Base-by-base conservation (phyloP, 2,329 filamentous ascomycete species). In the Allantophomopsis cytisporea region DNA sequence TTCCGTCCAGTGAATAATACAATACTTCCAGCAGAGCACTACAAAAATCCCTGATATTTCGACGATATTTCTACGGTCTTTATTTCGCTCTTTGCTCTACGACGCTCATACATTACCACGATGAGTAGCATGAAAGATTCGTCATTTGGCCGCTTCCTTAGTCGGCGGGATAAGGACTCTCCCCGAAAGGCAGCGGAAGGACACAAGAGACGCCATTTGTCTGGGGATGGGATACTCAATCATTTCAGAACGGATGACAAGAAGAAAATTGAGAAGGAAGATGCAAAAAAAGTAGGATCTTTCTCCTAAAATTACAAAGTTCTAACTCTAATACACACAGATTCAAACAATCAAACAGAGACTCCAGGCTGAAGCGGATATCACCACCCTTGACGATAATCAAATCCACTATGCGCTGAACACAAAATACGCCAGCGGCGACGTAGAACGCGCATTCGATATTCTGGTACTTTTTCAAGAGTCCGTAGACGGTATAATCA, bases 381-480 rank as follows among this genome's bases (percentile, higher is more conserved):
- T 76, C 43, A 61, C 65, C 5, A 63, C 59, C 10, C 58, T 80
- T 63, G 58, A 71, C 64, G 63, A 77, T 43, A 62, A 70, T 35
- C 83, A 93, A 39, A 66, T 73, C 32, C 61, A 65, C 41, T 76
- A 79, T 60, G 73, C 73, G 2, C 59, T 83, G 17, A 60, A 68
- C 36, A 76, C 75, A 13, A 66, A 70, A 31, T 79, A 78, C 53
- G 74, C 80, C 23, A 68, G 75, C 18, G 78, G 82, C 38, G 77
- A 94, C 54, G 60, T 75, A 15, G 77, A 85, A 37, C 80, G 77
- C 52, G 82, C 88, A 3, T 76, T 83, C 50, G 76, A 86, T 39
- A 67, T 95, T 43, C 68, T 95, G 37, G 62, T 82, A 33, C 65
- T 95, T 17, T 76, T 93, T 46, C 79, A 89, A 52, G 79, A 88